These are phyloP conservation scores for Pseudocercospora crystallina DNA, from an alignment of 2,329 filamentous ascomycete genomes.

Conservation along the genomic window DNA sequence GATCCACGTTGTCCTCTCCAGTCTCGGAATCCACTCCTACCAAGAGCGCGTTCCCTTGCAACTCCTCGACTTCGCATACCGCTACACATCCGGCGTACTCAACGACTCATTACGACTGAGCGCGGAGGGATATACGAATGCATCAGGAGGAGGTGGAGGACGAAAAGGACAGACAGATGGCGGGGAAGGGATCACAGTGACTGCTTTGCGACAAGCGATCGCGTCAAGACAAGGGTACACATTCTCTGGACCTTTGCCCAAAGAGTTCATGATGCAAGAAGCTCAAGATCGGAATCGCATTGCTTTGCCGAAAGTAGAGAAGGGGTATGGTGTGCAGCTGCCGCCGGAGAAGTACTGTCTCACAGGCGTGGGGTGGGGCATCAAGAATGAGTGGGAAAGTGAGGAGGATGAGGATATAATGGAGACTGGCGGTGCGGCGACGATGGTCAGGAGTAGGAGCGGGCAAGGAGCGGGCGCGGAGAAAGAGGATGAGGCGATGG, in stretches of 20 bases:
- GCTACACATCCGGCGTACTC: constrained; percentile 71
- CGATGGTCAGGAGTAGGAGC: constrained; percentile 21
- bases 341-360: constrained; percentile 64
- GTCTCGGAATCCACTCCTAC: constrained; percentile 75
- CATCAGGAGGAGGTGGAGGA: constrained; percentile 21
- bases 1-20: constrained; percentile 75
- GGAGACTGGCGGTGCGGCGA: constrained; percentile 48
- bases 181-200: constrained; percentile 58
- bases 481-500: constrained; percentile 34
- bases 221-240: constrained; percentile 67
- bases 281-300: constrained; percentile 69
- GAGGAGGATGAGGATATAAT: constrained; percentile 47
- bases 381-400: constrained; percentile 60
- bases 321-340: constrained; percentile 58
- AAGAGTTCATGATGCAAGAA: constrained; percentile 76
- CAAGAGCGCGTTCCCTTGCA: constrained; percentile 80
- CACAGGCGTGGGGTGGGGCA: constrained; percentile 56
- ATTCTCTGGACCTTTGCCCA: constrained; percentile 64
- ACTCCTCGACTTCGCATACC: constrained; percentile 83
- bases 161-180: constrained; percentile 41
- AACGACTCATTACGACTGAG: constrained; percentile 69
- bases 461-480: constrained; percentile 19
- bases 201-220: constrained; percentile 72
- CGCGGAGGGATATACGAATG: constrained; percentile 63
- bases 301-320: constrained; percentile 58